Conservation (phyloP, 306 rosid genomes). For the Rubus parviflorus region DNA sequence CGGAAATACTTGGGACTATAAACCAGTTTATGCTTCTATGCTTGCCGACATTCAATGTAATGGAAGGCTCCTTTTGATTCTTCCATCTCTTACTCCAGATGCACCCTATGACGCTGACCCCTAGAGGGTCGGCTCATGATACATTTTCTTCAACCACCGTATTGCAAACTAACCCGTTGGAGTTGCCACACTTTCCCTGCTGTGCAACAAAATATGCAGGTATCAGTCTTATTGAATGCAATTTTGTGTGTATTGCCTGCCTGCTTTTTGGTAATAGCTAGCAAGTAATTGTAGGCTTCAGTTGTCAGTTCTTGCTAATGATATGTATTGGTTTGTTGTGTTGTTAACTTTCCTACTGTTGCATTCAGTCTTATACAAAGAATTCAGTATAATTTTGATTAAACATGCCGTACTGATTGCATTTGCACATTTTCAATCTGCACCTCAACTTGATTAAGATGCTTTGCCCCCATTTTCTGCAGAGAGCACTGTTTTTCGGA, state of each 20-base stretch:
- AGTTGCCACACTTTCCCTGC: neutral
- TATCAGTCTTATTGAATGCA: neutral
- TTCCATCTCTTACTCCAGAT: slow-evolving; percentile 30
- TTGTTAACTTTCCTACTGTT: neutral
- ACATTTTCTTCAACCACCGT: neutral
- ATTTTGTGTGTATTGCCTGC: slow-evolving; percentile 12
- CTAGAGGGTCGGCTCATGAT: slow-evolving; percentile 26
- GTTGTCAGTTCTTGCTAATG: slow-evolving; percentile 12
- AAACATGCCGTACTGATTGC: neutral
- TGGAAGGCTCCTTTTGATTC: slow-evolving; percentile 47
- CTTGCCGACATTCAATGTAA: slow-evolving; percentile 39
- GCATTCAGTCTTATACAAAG: neutral
- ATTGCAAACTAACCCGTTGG: neutral
- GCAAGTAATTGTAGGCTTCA: slow-evolving; percentile 16
- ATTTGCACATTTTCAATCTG: neutral
- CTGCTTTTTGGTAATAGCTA: neutral
- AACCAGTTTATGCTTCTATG: slow-evolving; percentile 38
- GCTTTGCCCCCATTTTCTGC: neutral
- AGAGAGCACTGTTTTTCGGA: neutral
- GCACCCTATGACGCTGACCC: slow-evolving; percentile 75
- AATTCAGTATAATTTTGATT: neutral
- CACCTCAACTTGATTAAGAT: neutral
- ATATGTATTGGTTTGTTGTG: neutral
- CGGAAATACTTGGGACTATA: slow-evolving; percentile 58
- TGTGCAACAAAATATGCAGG: slow-evolving; percentile 1